These are phyloP conservation scores for Mediolabrus comicus DNA, from an alignment of 108 stramenopile genomes.

Conservation along the genomic window DNA sequence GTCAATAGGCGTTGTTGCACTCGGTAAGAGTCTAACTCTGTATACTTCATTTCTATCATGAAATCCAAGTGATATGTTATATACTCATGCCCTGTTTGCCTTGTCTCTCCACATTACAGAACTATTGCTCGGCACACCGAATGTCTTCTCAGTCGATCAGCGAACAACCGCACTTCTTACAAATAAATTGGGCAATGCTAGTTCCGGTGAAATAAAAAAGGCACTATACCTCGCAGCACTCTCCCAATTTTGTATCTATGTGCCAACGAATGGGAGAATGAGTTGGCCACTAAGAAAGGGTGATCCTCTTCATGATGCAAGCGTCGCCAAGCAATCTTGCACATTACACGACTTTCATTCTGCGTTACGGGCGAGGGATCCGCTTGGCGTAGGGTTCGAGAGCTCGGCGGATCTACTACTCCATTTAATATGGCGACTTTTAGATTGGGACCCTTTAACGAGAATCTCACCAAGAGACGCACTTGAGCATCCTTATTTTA, in stretches of 20 bases:
- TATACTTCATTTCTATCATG: conserved; percentile 32
- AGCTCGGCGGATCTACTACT: conserved; percentile 58
- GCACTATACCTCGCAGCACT: conserved; percentile 81
- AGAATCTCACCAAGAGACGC: conserved; percentile 71
- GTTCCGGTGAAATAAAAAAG: conserved; percentile 55
- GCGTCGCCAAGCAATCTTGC: conserved; percentile 37
- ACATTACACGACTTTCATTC: conserved; percentile 80
- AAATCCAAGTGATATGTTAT: too few relatives aligned
- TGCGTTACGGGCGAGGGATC: conserved; percentile 76
- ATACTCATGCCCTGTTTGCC: too few relatives aligned
- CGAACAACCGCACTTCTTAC: conserved; percentile 85
- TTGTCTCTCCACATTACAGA: too few relatives aligned
- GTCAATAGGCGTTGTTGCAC: conserved; percentile 77
- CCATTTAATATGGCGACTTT: conserved; percentile 77
- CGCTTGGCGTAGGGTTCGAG: conserved; percentile 79
- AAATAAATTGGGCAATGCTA: conserved; percentile 63
- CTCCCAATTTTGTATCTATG: conserved; percentile 82
- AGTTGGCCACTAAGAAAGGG: conserved; percentile 73
- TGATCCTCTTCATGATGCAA: conserved; percentile 65
- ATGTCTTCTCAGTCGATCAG: conserved; percentile 93
- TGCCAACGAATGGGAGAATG: conserved; percentile 42
- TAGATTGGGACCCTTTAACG: conserved; percentile 73
- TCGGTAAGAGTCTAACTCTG: conserved; percentile 47
- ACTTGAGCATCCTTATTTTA: conserved; percentile 76
- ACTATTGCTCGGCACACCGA: conserved; percentile 89